A percentile compares a stretch with the other conserved stretches of the same genome.
Evolutionary conservation across 768 basidiomycete species (phyloP).

Genomic region (button mushroom (Agaricus bisporus)): DNA sequence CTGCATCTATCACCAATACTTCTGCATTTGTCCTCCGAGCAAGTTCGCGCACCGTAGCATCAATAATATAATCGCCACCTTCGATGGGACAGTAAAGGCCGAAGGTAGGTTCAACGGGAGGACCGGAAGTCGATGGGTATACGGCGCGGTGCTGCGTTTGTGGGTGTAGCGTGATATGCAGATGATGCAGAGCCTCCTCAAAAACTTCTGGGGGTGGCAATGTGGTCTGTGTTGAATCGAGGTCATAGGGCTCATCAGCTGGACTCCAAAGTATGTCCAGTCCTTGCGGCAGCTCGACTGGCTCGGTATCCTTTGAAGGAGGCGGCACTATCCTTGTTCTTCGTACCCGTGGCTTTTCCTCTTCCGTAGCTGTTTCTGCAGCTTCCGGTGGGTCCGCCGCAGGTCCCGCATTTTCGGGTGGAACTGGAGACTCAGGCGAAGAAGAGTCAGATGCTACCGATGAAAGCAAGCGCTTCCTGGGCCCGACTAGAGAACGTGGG

Average conservation of each 20-base stretch:
- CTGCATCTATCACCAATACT: conserved; percentile 77
- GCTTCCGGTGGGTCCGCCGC: conserved; percentile 15
- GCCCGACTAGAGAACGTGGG: conserved; percentile 13
- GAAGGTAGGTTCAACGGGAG: conserved; percentile 72
- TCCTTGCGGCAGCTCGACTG: conserved; percentile 46
- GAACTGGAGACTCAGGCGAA: conserved; percentile 10
- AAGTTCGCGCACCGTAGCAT: conserved; percentile 72
- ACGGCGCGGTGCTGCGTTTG: conserved; percentile 73
- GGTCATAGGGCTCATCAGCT: conserved; percentile 27
- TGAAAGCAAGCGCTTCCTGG: conserved; percentile 1
- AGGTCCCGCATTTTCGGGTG: conserved; percentile 9
- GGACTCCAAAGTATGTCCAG: conserved; percentile 66
- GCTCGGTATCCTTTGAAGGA: conserved; percentile 31
- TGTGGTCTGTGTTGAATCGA: conserved; percentile 23
- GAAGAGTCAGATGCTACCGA: conserved; percentile 8
- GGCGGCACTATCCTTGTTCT: conserved; percentile 24
- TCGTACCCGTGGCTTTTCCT: conserved; percentile 39
- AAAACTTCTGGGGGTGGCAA: conserved; percentile 73
- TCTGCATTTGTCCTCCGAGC: conserved; percentile 72
- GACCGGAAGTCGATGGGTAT: conserved; percentile 45
- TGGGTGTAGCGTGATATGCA: conserved; percentile 74
- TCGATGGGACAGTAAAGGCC: conserved; percentile 81
- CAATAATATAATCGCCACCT: conserved; percentile 80
- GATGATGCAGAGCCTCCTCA: conserved; percentile 68
- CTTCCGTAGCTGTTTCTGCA: conserved; percentile 26